Conservation (phyloP, 371 early-diverging fungal species). For the Mucor mucedo region DNA sequence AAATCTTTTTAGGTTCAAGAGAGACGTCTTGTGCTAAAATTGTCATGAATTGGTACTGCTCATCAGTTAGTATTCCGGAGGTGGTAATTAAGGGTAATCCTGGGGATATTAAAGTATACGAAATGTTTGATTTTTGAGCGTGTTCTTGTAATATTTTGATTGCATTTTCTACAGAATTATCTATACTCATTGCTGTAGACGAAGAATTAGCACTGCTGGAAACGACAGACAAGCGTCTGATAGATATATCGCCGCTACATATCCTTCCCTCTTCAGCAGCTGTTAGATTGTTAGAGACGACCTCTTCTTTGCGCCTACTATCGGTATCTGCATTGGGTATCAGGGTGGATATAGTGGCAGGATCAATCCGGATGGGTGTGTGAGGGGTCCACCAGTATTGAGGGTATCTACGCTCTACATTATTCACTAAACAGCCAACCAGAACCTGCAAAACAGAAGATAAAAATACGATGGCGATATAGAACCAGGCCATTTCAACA, state of each 20-base stretch:
- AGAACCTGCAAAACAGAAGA: slow-evolving; percentile 58
- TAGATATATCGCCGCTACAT: neutral
- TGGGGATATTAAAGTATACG: neutral
- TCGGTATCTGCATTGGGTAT: neutral
- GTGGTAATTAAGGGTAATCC: neutral
- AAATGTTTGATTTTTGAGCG: neutral
- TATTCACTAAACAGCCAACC: slow-evolving; percentile 70
- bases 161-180: neutral
- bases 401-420: slow-evolving; percentile 71
- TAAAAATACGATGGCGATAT: slow-evolving; percentile 61
- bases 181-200: neutral
- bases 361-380: slow-evolving; percentile 12
- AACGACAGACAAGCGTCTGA: neutral
- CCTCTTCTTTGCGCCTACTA: slow-evolving; percentile 1
- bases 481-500: slow-evolving; percentile 61
- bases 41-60: neutral
- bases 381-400: slow-evolving; percentile 65
- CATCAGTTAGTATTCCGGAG: neutral
- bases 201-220: neutral
- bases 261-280: slow-evolving; percentile 18
- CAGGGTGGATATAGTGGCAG: slow-evolving; percentile 1
- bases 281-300: slow-evolving; percentile 4
- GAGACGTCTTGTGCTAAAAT: too few relatives aligned
- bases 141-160: neutral
- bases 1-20: too few relatives aligned